Evolutionary conservation across 805 yeast species (phyloP).

Genomic region (Candida ulmi): DNA sequence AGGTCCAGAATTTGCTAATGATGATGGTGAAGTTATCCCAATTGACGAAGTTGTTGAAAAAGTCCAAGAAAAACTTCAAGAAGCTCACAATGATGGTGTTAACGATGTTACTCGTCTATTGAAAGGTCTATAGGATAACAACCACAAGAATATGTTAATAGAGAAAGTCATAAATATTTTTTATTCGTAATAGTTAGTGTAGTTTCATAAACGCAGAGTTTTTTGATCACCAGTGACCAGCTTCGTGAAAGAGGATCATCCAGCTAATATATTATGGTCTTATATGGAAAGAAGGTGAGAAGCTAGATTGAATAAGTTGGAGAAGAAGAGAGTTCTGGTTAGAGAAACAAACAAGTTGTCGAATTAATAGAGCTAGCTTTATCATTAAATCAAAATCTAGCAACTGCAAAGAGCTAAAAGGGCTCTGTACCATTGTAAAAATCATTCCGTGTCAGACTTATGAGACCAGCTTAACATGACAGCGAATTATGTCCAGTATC

Average conservation of each 20-base stretch:
- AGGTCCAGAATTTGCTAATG: constrained; percentile 83
- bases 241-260: constrained; percentile 5
- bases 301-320: neutral
- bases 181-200: too few species aligned
- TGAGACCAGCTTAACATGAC: too few species aligned
- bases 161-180: too few species aligned
- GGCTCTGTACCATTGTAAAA: too few species aligned
- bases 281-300: constrained; percentile 15
- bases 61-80: constrained; percentile 47
- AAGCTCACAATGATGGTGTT: constrained; percentile 47
- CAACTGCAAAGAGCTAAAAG: too few species aligned
- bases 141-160: too few species aligned
- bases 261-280: constrained; percentile 4
- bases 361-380: too few species aligned
- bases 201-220: too few species aligned
- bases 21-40: constrained; percentile 77
- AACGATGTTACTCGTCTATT: constrained; percentile 61
- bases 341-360: too few species aligned
- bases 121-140: constrained; percentile 49
- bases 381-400: too few species aligned
- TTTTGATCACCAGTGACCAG: neutral
- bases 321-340: neutral
- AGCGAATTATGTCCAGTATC: too few species aligned
- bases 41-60: constrained; percentile 52
- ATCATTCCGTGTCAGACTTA: too few species aligned